Conservation (phyloP, 352 stramenopile species). For the Thalassiosira hispida region DNA sequence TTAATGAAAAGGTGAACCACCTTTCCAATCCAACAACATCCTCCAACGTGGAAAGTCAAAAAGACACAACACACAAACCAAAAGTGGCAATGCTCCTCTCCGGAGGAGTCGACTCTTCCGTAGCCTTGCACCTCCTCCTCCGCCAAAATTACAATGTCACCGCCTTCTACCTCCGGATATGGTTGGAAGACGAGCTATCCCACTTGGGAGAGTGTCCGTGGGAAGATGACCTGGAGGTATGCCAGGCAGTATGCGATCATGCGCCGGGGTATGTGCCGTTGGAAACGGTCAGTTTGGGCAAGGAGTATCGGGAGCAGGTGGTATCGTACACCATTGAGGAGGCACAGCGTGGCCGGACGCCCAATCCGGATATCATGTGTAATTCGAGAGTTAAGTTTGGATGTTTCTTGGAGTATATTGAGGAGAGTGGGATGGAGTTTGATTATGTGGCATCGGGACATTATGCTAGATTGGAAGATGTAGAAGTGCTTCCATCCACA, state of each 20-base stretch:
- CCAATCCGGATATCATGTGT: conserved; percentile 90
- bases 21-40: neutral
- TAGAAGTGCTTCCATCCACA: conserved; percentile 21
- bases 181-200: conserved; percentile 88
- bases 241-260: conserved; percentile 85
- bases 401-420: conserved; percentile 85
- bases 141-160: conserved; percentile 85
- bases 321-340: conserved; percentile 86
- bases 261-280: conserved; percentile 72
- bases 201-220: conserved; percentile 88
- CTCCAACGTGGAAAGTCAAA: neutral
- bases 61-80: conserved; percentile 13
- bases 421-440: conserved; percentile 67
- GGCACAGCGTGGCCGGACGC: conserved; percentile 82
- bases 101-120: conserved; percentile 87
- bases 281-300: conserved; percentile 83
- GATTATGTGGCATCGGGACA: conserved; percentile 87
- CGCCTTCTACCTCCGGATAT: conserved; percentile 90
- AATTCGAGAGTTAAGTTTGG: conserved; percentile 90
- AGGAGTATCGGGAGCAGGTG: conserved; percentile 83
- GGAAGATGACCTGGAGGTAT: conserved; percentile 83
- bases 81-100: conserved; percentile 85
- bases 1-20: neutral
- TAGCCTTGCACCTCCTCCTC: conserved; percentile 85
- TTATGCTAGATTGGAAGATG: conserved; percentile 82